Conservation (phyloP, 106 monocot species). For the Ottelia alismoides region DNA sequence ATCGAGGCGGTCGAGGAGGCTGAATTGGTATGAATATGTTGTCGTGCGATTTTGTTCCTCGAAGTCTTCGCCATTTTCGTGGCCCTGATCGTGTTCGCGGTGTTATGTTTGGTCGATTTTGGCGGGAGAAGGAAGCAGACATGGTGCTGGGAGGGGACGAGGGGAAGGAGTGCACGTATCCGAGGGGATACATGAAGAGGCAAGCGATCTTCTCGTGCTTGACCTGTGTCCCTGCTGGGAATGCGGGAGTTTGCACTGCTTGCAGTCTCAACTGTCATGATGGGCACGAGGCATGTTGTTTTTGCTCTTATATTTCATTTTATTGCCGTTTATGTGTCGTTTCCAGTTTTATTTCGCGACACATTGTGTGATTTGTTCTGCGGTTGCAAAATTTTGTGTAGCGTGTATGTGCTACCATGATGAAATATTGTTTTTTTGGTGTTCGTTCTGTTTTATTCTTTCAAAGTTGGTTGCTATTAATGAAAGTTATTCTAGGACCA, state of each 20-base stretch:
- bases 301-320: neutral
- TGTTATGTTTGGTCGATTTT: slow-evolving; percentile 2
- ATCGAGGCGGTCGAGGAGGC: slow-evolving; percentile 73
- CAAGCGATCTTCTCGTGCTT: slow-evolving; percentile 96
- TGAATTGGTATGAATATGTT: slow-evolving; percentile 43
- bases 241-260: slow-evolving; percentile 91
- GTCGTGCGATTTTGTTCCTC: neutral
- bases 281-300: slow-evolving; percentile 73
- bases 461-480: no score
- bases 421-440: no score
- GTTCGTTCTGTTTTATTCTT: no score
- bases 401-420: no score
- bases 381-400: no score
- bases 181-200: slow-evolving; percentile 82
- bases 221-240: slow-evolving; percentile 76
- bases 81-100: neutral
- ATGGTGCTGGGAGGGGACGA: slow-evolving; percentile 94
- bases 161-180: slow-evolving; percentile 90
- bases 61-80: neutral
- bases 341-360: no score
- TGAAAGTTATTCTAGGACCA: no score
- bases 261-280: slow-evolving; percentile 87
- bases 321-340: no score
- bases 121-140: slow-evolving; percentile 79
- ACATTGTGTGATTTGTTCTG: no score